phyloP scores from a whole-genome alignment of 352 stramenopile genomes.

The Globisporangium paroecandrum region DNA sequence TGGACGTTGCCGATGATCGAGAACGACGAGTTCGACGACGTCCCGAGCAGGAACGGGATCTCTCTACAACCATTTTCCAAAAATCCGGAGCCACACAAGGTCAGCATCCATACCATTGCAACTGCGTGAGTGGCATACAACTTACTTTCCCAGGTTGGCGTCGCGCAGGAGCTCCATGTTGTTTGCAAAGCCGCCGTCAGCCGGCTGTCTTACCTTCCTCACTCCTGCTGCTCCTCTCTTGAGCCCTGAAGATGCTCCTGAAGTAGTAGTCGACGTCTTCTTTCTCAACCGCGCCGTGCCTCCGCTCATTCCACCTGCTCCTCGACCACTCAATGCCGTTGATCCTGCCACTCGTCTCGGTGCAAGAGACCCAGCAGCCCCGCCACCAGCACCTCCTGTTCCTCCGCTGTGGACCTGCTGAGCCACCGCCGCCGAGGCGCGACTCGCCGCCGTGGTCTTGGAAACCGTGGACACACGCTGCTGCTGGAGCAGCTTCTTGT shows the following conservation, averaged over 20 bases:
- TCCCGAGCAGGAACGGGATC: constrained; percentile 66
- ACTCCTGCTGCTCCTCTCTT: constrained; percentile 13
- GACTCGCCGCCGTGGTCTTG: constrained; percentile 54
- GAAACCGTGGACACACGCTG: constrained; percentile 47
- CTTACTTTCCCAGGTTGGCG: constrained; percentile 67
- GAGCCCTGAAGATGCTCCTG: not conserved
- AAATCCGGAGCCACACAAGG: too few relatives aligned
- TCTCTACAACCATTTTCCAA: constrained; percentile 25
- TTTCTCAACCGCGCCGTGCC: constrained; percentile 3
- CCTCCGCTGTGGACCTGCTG: not conserved
- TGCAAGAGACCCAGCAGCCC: not conserved
- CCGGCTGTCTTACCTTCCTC: not conserved
- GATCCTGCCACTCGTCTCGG: not conserved
- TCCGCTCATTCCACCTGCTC: not conserved
- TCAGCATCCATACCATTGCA: not conserved
- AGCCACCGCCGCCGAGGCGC: constrained; percentile 27
- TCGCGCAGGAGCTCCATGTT: constrained; percentile 60
- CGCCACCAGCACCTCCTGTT: not conserved
- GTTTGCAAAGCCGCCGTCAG: constrained; percentile 20
- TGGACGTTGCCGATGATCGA: constrained; percentile 72
- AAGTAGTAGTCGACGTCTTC: not conserved
- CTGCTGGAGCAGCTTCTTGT: constrained; percentile 49
- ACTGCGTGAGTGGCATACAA: too few relatives aligned
- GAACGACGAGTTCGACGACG: constrained; percentile 54
- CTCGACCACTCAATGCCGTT: not conserved